Base-by-base conservation (phyloP, 2,329 filamentous ascomycete species). In the Aureobasidium sp. region DNA sequence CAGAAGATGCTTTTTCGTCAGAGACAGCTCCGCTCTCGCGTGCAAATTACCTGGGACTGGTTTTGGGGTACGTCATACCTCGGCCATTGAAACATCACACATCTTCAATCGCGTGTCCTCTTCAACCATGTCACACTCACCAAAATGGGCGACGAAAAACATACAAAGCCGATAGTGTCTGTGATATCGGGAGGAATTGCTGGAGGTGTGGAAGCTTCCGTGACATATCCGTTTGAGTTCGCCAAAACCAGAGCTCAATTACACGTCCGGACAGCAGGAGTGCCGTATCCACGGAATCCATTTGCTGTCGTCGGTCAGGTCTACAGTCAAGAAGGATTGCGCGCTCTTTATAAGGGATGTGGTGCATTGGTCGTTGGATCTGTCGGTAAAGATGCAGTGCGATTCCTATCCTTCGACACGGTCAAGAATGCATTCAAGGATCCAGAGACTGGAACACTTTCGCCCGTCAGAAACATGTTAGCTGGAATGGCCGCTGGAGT, bases 401-500 rank as follows among this genome's bases (percentile, higher is more conserved):
- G 83, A 1, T 86, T 86, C 60, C 66, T 85, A 11, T 80, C 79
- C 3, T 86, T 84, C 63, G 81, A 86, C 61, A 75, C 76, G 0
- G 82, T 86, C 62, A 83, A 82, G 59, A 76, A 79, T 56, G 64
- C 70, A 0, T 79, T 79, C 61, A 76, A 79, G 54, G 74, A 79
- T 47, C 69, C 69, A 3, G 74, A 80, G 6, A 78, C 77, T 1
- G 81, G 80, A 0, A 76, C 72, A 1, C 65, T 85, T 6, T 78
- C 79, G 0, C 75, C 81, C 0, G 61, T 71, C 0, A 69, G 77
- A 2, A 83, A 79, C 34, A 73, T 86, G n/a, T 61, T 79, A 0
- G 81, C 81, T 4, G 83, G 83, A 7, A 84, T 85, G 79, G 69
- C 73, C 1, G 79, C 80, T 0, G 83, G 83, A 0, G 74, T 81